These are phyloP conservation scores for Calonectria hongkongensis DNA, from an alignment of 2,329 filamentous ascomycete genomes.

Conservation along the genomic window DNA sequence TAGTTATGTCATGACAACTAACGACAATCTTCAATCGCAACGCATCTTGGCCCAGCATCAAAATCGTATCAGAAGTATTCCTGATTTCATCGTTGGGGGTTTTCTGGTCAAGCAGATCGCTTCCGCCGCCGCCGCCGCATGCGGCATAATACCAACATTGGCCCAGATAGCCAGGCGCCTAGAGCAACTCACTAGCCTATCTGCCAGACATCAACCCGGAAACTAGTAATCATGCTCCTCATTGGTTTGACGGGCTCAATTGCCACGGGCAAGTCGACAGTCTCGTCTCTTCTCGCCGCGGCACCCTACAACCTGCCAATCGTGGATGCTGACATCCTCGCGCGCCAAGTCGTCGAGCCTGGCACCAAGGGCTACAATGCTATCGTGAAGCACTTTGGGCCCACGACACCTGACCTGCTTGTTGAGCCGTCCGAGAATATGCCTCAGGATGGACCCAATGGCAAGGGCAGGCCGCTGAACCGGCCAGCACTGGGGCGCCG, in stretches of 20 bases:
- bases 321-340: slow-evolving; percentile 94
- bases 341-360: slow-evolving; percentile 94
- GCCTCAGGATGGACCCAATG: slow-evolving; percentile 72
- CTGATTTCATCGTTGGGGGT: neutral
- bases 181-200: slow-evolving; percentile 3
- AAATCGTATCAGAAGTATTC: neutral
- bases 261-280: slow-evolving; percentile 97
- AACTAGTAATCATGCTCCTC: slow-evolving; percentile 82
- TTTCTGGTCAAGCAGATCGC: neutral
- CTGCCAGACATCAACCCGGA: neutral
- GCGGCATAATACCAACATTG: slow-evolving; percentile 15
- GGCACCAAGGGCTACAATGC: slow-evolving; percentile 88
- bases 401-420: slow-evolving; percentile 90
- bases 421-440: slow-evolving; percentile 73
- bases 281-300: slow-evolving; percentile 86
- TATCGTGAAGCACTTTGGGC: slow-evolving; percentile 87
- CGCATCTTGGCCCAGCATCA: neutral
- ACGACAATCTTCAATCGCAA: neutral
- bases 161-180: neutral
- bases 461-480: slow-evolving; percentile 86
- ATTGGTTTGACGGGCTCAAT: slow-evolving; percentile 98
- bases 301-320: slow-evolving; percentile 91
- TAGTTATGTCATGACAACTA: slow-evolving; percentile 17
- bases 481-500: slow-evolving; percentile 87
- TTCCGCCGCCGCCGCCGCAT: slow-evolving; percentile 15